Base-by-base conservation (phyloP, 176 grass and related monocot genomes). In the Triticum urartu region DNA sequence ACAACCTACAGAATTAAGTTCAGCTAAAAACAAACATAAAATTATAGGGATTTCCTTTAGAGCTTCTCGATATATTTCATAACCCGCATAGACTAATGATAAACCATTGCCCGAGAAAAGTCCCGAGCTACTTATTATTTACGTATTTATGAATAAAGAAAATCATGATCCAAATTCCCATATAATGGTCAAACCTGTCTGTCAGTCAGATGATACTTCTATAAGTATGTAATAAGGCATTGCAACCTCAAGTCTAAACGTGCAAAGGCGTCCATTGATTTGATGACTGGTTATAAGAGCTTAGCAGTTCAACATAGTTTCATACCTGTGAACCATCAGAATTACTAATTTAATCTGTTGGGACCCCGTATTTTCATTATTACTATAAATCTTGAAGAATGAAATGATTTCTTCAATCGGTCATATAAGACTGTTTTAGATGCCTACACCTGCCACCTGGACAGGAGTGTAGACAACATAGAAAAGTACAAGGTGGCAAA, bases 41-140 rank as follows among this genome's bases (percentile, higher is more conserved):
- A 22, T 60, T 61, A 35, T 21, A 63, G 72, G 17, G 13, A 62
- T 61, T 32, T 65, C 48, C 69, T 69, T 69, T 86, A 78, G 24
- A 79, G 64, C 48, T 60, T 81, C 79, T 52, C 66, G 42, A 34
- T 58, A 79, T 79, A 79, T 79, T 59, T 70, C 64, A 79, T 67
- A 67, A 21, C 25, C 9, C 18, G 7, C 79, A 24, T 47, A 81
- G 17, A 81, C 9, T 43, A 35, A 56, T 35, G 64, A 8, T 70
- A 70, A 54, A 79, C 64, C 2, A 79, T 48, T 79, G 10, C 52
- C 48, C 22, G 11, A 17, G 25, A 79, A 72, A 71, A 71, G 71
- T 79, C 40, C 43, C 61, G n/a, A 77, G 74, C 47, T 77, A 68
- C 60, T 77, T 69, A 54, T 54, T 48, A 17, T 50, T 75, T 75